Conservation (phyloP, 306 rosid genomes). For the Quercus robur region DNA sequence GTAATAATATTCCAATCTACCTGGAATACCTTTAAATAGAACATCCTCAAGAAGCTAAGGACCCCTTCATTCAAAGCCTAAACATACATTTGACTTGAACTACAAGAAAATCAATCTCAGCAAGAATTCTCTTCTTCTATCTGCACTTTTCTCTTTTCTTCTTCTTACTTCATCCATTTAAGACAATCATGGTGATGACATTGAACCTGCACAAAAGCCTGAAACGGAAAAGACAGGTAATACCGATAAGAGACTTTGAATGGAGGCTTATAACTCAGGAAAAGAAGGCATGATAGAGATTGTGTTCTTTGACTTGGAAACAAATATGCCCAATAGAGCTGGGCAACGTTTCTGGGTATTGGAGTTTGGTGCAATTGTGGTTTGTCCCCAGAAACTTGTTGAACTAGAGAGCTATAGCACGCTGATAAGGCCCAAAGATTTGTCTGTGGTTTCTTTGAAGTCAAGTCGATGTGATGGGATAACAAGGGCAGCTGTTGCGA, state of each 20-base stretch:
- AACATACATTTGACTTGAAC: constrained; percentile 44
- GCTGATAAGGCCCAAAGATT: constrained; percentile 63
- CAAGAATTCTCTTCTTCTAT: constrained; percentile 30
- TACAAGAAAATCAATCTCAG: constrained; percentile 60
- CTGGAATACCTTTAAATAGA: constrained; percentile 28
- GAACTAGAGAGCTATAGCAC: constrained; percentile 80
- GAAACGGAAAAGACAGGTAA: not conserved
- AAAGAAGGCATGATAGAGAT: constrained; percentile 51
- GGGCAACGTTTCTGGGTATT: constrained; percentile 70
- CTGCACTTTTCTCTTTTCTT: not conserved
- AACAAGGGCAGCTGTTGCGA: constrained; percentile 53
- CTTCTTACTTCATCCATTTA: constrained; percentile 6
- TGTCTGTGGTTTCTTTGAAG: constrained; percentile 48
- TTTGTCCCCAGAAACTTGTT: constrained; percentile 62
- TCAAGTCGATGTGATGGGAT: constrained; percentile 78
- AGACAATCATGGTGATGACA: not conserved
- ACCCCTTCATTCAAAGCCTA: constrained; percentile 36
- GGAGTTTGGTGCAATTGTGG: constrained; percentile 90
- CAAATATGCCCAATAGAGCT: constrained; percentile 62
- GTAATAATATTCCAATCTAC: constrained; percentile 33
- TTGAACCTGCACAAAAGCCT: constrained; percentile 1
- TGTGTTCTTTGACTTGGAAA: constrained; percentile 94
- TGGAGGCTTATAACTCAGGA: constrained; percentile 45
- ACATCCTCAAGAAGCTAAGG: constrained; percentile 56
- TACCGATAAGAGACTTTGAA: not conserved